Base-by-base conservation (phyloP, 257 asterid genomes). In the Solanum rostratum region DNA sequence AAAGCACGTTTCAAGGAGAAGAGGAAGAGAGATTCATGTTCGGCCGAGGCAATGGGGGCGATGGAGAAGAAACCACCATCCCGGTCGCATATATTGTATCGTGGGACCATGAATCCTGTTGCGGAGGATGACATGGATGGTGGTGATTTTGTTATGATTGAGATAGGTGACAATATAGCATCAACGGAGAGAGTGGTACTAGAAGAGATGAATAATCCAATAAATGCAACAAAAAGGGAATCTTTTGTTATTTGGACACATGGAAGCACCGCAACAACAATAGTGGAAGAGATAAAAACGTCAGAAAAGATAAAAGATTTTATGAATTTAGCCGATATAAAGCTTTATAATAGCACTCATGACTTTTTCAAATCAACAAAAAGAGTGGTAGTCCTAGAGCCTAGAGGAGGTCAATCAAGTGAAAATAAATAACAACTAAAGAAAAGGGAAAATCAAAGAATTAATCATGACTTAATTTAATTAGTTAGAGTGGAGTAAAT, bases 1-100 rank as follows among this genome's bases (percentile, higher is more conserved):
- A 49, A 68, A 59, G 87, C 90, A 6, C 66, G 60, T 41, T 88
- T 85, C 82, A 84, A 84, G 50, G 19, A 66, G 2, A 20, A 20
- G 57, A 13, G 4, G 30, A 27, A 2, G 20, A 49, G 14, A 53
- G 41, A 49, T 10, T 4, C 3, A 4, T 73, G 27, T 50, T 2
- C 57, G 14, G 20, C 9, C 10, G 55, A 19, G 37, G 57, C 29
- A 14, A 15, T 10, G 16, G 29, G 2, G 14, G 15, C 57, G n/a
- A n/a, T n/a, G n/a, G n/a, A n/a, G n/a, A n/a, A n/a, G n/a, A n/a
- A n/a, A n/a, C n/a, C n/a, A n/a, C n/a, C n/a, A n/a, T n/a, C n/a
- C n/a, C n/a, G 18, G 14, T 12, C 10, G 0, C 80, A 18, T 0
- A 30, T 66, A 16, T 3, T 83, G 22, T 63, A 65, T 3, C 80